These are phyloP conservation scores for Beauveria australis DNA, from an alignment of 2,329 filamentous ascomycete species.

Conservation along the genomic window DNA sequence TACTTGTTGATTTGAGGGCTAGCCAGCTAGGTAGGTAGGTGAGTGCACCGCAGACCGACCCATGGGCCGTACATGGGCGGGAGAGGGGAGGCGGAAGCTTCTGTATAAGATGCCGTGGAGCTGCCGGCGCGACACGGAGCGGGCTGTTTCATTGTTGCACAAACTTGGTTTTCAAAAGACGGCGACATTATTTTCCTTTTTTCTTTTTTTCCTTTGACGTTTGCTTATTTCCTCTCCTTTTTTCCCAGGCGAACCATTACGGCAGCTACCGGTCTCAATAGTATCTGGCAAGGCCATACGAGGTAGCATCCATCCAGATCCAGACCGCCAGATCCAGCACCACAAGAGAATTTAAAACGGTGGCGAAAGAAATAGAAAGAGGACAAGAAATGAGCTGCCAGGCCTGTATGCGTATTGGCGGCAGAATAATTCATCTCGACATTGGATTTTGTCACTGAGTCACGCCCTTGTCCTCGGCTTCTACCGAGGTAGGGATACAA, in stretches of 20 bases:
- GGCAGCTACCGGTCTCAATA: background rate
- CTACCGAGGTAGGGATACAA: no score
- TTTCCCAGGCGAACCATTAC: background rate
- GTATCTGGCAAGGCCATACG: background rate
- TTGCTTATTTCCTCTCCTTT: background rate
- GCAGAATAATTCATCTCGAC: background rate
- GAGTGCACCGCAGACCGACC: background rate
- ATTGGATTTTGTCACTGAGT: background rate
- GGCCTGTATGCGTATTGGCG: background rate
- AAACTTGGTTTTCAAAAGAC: background rate
- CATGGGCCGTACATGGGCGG: background rate
- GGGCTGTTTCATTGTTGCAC: background rate
- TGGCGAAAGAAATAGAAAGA: background rate
- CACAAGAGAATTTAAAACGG: background rate
- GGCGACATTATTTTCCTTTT: background rate
- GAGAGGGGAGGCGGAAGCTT: background rate
- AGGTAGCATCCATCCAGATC: background rate
- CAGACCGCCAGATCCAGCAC: background rate
- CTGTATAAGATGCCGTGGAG: constrained; percentile 3
- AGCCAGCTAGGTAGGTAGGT: background rate
- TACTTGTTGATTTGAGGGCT: background rate
- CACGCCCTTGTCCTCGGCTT: no score
- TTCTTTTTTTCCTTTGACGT: background rate
- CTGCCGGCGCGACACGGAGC: background rate
- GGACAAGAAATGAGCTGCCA: background rate